Evolutionary conservation across 169 alveolate genomes (phyloP), one percentile per base, ranked within the genome.

Genomic region (Cryptosporidium parvum): DNA sequence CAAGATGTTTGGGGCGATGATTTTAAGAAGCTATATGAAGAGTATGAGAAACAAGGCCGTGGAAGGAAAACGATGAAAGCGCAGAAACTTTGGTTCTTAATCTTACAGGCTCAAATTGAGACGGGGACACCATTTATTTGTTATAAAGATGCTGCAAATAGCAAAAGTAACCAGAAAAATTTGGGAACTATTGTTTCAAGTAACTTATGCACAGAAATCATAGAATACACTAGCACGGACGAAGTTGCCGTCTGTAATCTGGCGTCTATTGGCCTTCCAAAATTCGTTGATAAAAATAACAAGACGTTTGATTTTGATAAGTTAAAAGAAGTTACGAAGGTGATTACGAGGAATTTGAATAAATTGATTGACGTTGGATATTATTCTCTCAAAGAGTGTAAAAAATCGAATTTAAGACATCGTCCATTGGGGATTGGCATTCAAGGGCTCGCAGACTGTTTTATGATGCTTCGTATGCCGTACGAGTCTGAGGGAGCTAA

Each of bases 91-190:
- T 98, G 99, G 99, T 94, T 96, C 86, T 97, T 98, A 23, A 98
- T 98, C 4, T 93, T 98, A 48, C 99, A 98, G 85, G 86, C 98
- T 18, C 99, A 98, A 93, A 98, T 97, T 71, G 99, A 98, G 92
- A 98, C 99, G 12, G 99, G 99, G 23, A 97, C 98, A n/a, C 99
- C 99, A 3, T 98, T 96, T 92, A 97, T 98, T 99, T 93, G 97
- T 18, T 98, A 98, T 93, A 97, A 96, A 86, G 99, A 98, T 89
- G 96, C 97, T 33, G 97, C 98, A 87, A 98, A 98, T 92, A 91
- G 97, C 31, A 98, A 97, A 92, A 94, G 98, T 44, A 98, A 98
- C 93, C 98, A 98, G 93, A 94, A 97, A 94, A 97, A 98, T 92
- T 95, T 98, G 37, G 99, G 99, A 1, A 97, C 99, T 6, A 97